A percentile compares a stretch with the other conserved stretches of the same genome.
phyloP scores from a whole-genome alignment of 164 flowering plant species.

The Chimonanthus salicifolius region DNA sequence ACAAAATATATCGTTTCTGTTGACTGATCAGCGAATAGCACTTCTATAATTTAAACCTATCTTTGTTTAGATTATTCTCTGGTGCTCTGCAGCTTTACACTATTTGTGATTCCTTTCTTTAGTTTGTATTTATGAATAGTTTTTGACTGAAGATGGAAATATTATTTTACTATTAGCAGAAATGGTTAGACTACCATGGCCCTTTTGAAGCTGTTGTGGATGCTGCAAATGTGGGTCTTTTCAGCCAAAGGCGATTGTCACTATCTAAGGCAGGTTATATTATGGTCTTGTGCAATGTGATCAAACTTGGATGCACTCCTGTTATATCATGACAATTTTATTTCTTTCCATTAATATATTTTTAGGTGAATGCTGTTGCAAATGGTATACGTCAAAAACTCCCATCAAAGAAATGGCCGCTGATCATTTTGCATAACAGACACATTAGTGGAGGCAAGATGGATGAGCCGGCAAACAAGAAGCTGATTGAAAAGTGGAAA shows the following conservation, averaged over 20 bases:
- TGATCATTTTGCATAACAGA: constrained; percentile 69
- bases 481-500: constrained; percentile 71
- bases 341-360: not conserved
- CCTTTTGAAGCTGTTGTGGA: constrained; percentile 90
- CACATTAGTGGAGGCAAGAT: constrained; percentile 55
- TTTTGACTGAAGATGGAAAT: not conserved
- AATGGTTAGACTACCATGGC: constrained; percentile 87
- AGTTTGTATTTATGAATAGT: not conserved
- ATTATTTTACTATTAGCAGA: constrained; percentile 37
- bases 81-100: not conserved
- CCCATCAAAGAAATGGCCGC: constrained; percentile 85
- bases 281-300: not conserved
- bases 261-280: constrained; percentile 47
- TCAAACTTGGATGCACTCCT: not conserved
- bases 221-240: constrained; percentile 86
- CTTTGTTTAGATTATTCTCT: constrained; percentile 4
- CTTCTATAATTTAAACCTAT: not conserved
- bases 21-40: not conserved
- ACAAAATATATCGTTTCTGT: not conserved
- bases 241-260: constrained; percentile 46
- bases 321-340: not conserved
- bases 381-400: constrained; percentile 77
- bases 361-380: constrained; percentile 65
- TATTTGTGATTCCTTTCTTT: not conserved
- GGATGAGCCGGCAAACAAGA: constrained; percentile 52